phyloP scores from a whole-genome alignment of 257 asterid species.

The Coffea canephora region DNA sequence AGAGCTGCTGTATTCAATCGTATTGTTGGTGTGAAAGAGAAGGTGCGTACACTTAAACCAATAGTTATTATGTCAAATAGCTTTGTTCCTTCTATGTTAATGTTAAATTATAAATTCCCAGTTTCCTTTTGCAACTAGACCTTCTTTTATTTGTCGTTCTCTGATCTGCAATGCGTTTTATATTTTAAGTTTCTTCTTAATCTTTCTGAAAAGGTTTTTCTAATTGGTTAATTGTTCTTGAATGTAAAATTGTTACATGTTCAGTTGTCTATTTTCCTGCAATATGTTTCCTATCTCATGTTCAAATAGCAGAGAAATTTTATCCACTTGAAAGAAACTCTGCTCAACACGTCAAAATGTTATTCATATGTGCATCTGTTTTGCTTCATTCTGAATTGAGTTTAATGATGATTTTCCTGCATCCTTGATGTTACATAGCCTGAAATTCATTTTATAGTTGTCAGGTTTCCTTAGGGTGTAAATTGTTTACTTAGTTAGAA shows the following conservation, averaged over 20 bases:
- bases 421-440: background rate
- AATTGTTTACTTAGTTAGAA: background rate
- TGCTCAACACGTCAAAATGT: background rate
- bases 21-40: constrained; percentile 54
- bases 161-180: background rate
- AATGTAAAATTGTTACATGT: too few relatives aligned
- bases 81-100: background rate
- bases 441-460: too few relatives aligned
- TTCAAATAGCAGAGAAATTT: too few relatives aligned
- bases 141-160: background rate
- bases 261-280: background rate
- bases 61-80: background rate
- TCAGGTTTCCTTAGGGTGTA: background rate
- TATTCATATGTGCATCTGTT: background rate
- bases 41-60: constrained; percentile 40
- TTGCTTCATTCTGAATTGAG: too few relatives aligned
- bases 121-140: too few relatives aligned
- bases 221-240: background rate
- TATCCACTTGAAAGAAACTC: background rate
- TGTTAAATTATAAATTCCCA: background rate
- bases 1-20: constrained; percentile 78
- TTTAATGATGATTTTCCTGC: background rate
- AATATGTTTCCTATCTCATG: background rate
- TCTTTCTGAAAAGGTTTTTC: background rate
- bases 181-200: background rate